Evolutionary conservation across 2,329 filamentous ascomycete species (phyloP).

Genomic region (Davidsoniella virescens): DNA sequence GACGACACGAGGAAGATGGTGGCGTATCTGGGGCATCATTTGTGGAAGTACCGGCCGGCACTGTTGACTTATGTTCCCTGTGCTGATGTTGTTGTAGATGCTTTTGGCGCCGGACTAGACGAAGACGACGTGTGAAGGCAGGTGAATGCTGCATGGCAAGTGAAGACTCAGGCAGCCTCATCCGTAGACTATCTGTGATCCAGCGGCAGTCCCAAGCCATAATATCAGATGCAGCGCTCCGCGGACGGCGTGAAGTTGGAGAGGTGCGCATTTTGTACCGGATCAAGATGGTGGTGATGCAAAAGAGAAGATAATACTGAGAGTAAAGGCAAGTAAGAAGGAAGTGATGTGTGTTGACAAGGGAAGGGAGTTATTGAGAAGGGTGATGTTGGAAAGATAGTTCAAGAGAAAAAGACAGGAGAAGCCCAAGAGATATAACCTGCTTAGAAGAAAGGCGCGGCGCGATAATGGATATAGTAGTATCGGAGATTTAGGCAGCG

Average conservation of each 20-base stretch:
- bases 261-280: neutral
- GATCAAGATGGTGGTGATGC: neutral
- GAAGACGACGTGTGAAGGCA: neutral
- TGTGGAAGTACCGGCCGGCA: too few species aligned
- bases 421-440: too few species aligned
- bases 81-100: neutral
- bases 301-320: neutral
- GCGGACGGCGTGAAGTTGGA: neutral
- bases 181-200: neutral
- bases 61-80: too few species aligned
- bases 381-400: too few species aligned
- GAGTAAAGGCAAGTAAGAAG: neutral
- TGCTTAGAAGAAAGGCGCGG: too few species aligned
- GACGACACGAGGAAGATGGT: neutral
- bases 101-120: neutral
- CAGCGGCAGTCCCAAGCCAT: slow-evolving; percentile 5
- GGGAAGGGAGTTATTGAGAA: too few species aligned
- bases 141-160: neutral
- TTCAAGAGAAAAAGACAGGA: too few species aligned
- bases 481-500: too few species aligned
- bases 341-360: neutral
- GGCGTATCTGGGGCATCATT: too few species aligned
- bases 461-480: too few species aligned
- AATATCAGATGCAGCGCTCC: neutral
- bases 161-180: slow-evolving; percentile 1